Evolutionary conservation across 306 rosid genomes (phyloP).

Genomic region (Prunus fruticosa): DNA sequence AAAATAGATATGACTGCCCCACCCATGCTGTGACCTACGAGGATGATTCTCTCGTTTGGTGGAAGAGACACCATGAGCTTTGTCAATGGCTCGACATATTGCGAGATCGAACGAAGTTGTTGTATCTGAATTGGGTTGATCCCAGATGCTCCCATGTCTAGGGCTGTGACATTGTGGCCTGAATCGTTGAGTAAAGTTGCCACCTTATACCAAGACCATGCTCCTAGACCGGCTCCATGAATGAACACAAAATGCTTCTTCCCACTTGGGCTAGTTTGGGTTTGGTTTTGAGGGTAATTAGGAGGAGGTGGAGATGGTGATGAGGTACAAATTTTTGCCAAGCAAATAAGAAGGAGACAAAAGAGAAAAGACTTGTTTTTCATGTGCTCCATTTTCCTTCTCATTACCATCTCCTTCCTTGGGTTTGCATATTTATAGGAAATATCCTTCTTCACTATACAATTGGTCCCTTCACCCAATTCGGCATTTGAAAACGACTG

Average conservation of each 20-base stretch:
- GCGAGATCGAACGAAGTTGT: constrained; percentile 1
- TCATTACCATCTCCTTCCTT: too few relatives aligned
- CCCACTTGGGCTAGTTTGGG: too few relatives aligned
- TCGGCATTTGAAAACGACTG: too few relatives aligned
- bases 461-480: too few relatives aligned
- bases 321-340: too few relatives aligned
- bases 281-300: too few relatives aligned
- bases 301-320: too few relatives aligned
- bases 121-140: constrained; percentile 22
- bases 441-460: too few relatives aligned
- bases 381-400: too few relatives aligned
- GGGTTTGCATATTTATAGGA: too few relatives aligned
- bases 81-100: constrained; percentile 36
- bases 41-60: constrained; percentile 27
- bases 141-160: constrained; percentile 47
- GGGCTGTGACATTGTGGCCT: constrained; percentile 41
- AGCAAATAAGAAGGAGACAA: too few relatives aligned
- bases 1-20: constrained; percentile 29
- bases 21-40: constrained; percentile 44
- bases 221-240: constrained; percentile 46
- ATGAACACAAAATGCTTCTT: constrained; percentile 35
- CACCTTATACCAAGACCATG: constrained; percentile 54
- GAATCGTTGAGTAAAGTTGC: constrained; percentile 16
- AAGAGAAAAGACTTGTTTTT: too few relatives aligned
- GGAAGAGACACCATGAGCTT: constrained; percentile 27